Base-by-base conservation (phyloP, 106 monocot species). In the Ottelia alismoides region DNA sequence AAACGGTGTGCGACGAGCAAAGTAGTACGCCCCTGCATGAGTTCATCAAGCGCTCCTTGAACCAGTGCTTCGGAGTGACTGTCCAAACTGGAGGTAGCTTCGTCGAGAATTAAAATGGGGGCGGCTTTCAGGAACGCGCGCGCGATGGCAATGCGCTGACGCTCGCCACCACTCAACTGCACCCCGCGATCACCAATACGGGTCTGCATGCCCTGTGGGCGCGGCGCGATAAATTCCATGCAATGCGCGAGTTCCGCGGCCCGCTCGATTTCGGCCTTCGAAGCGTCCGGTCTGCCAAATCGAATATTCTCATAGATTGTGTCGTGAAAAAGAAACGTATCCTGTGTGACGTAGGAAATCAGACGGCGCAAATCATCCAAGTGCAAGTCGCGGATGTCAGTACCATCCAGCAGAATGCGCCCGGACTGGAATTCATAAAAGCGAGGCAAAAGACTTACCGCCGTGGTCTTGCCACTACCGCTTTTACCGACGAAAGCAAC, bases 61-160 rank as follows among this genome's bases (percentile, higher is more conserved):
- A 53, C 53, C 5, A 53, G 17, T 26, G 27, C 28, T 19, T 53
- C 53, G 3, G 53, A 53, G n/a, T 53, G 28, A 1, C 28, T 35
- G 19, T 57, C 56, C 22, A 57, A 35, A 9, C 32, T 35, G 19
- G 32, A 32, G 0, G 56, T 57, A 21, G 56, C 56, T 30, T 57
- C 56, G 19, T 57, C 56, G 1, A 57, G 56, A n/a, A 57, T 30
- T 22, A 57, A 35, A 30, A 57, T 57, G 2, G 32, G 30, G 11
- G 56, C 32, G 25, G 31, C 29, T 35, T 57, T 57, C 31, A 57
- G 56, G 19, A 57, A 32, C 22, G 56, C 56, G 32, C 56, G 31
- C 20, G 56, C 56, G 12, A 57, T 57, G 56, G 56, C 56, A 11
- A 57, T 16, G 22, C 56, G 14, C 19, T 57, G 56, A 22, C 40